A percentile compares a stretch with the other conserved stretches of the same genome.
These are phyloP conservation scores for Cardamine resedifolia DNA, from an alignment of 345 rosid species.

Conservation along the genomic window DNA sequence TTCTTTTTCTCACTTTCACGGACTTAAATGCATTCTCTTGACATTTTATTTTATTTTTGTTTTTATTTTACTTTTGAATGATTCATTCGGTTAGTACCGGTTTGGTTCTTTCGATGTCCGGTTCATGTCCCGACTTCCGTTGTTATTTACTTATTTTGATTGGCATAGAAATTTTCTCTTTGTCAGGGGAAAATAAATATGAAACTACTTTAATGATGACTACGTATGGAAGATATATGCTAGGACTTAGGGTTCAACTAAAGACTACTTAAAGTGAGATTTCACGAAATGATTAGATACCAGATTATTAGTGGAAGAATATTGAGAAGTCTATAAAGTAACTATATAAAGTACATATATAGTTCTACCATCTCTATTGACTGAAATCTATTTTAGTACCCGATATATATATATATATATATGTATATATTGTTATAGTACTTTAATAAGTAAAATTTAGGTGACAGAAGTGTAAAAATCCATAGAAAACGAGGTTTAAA, in stretches of 20 bases:
- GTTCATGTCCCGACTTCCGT: background rate
- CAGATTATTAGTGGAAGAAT: conserved; percentile 7
- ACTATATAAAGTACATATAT: background rate
- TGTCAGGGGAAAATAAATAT: background rate
- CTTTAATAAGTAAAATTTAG: background rate
- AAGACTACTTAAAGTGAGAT: conserved; percentile 26
- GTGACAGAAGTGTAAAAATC: background rate
- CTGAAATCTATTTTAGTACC: background rate
- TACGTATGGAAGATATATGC: conserved; percentile 20
- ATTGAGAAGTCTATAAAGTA: conserved; percentile 18
- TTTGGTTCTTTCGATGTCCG: background rate
- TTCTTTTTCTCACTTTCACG: conserved; percentile 24
- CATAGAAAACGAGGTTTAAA: background rate
- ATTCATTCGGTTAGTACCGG: conserved; percentile 10
- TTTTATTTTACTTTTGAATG: conserved; percentile 17
- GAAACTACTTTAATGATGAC: conserved; percentile 24
- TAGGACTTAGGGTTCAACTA: conserved; percentile 20
- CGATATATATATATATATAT: background rate
- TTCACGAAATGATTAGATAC: conserved; percentile 21
- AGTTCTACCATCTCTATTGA: background rate
- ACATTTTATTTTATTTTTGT: conserved; percentile 28
- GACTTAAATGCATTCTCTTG: conserved; percentile 35
- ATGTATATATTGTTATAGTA: background rate
- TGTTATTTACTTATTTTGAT: background rate
- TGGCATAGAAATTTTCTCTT: background rate